Evolutionary conservation across 2,329 filamentous ascomycete species (phyloP).

Genomic region (Pseudogymnoascus sp.): DNA sequence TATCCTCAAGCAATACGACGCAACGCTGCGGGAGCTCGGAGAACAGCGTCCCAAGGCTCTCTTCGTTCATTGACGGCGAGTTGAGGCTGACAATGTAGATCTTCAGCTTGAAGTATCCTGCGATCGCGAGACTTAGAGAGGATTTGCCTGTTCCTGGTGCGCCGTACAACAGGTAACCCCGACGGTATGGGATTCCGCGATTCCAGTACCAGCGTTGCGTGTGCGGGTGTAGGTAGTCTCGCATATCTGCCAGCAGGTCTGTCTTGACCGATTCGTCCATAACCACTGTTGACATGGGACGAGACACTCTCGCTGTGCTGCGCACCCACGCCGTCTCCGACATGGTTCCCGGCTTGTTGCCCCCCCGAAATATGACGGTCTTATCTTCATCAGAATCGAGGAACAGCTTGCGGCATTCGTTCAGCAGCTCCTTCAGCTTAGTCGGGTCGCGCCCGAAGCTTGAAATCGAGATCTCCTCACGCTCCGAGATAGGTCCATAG

Average conservation of each 20-base stretch:
- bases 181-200: constrained; percentile 74
- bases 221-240: constrained; percentile 52
- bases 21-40: constrained; percentile 58
- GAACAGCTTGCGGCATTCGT: constrained; percentile 48
- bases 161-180: constrained; percentile 74
- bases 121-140: constrained; percentile 60
- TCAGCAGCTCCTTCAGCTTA: constrained; percentile 52
- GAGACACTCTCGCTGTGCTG: constrained; percentile 48
- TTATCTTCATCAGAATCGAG: constrained; percentile 50
- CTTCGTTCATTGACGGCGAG: constrained; percentile 52
- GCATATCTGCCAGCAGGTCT: constrained; percentile 50
- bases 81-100: constrained; percentile 66
- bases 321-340: constrained; percentile 48
- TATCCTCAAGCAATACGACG: constrained; percentile 67
- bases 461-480: constrained; percentile 50
- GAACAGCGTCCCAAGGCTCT: constrained; percentile 56
- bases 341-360: constrained; percentile 30
- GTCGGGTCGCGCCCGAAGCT: constrained; percentile 53
- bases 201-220: constrained; percentile 74
- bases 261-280: constrained; percentile 52
- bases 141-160: constrained; percentile 76
- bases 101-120: constrained; percentile 59
- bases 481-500: constrained; percentile 39
- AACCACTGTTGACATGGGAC: constrained; percentile 58
- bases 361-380: constrained; percentile 57